These are phyloP conservation scores for Hemileia vastatrix DNA, from an alignment of 1,284 basidiomycete species.

Conservation along the genomic window DNA sequence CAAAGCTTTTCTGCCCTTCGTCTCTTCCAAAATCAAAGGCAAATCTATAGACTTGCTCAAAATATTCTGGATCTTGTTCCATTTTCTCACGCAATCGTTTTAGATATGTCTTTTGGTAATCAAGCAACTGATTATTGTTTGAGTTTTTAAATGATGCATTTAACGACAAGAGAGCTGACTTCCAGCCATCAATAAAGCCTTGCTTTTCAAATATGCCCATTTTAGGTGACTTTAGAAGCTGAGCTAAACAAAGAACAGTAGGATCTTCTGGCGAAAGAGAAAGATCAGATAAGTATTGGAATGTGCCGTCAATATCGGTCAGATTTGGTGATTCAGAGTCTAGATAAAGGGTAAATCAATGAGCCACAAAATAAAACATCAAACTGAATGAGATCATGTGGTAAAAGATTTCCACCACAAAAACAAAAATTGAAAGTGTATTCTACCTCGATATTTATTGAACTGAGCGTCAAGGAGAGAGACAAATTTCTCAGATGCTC, in stretches of 20 bases:
- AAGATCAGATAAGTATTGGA: slow-evolving; percentile 12
- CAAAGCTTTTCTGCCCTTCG: slow-evolving; percentile 24
- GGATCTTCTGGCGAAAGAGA: slow-evolving; percentile 17
- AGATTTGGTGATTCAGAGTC: slow-evolving; percentile 5
- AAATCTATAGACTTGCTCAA: slow-evolving; percentile 20
- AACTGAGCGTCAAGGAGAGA: slow-evolving; percentile 8
- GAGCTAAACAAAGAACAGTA: slow-evolving; percentile 17
- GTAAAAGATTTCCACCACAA: not conserved
- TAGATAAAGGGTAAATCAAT: not conserved
- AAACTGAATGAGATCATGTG: not conserved
- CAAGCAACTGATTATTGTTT: not conserved
- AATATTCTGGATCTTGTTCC: slow-evolving; percentile 10
- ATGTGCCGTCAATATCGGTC: slow-evolving; percentile 19
- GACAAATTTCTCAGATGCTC: slow-evolving; percentile 9
- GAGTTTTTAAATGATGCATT: not conserved
- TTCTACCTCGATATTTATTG: slow-evolving; percentile 18
- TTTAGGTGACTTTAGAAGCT: slow-evolving; percentile 9
- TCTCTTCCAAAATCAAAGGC: slow-evolving; percentile 22
- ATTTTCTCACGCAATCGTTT: slow-evolving; percentile 5
- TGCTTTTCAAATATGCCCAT: slow-evolving; percentile 10
- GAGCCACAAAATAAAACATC: not conserved
- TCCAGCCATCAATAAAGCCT: slow-evolving; percentile 7
- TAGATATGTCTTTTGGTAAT: slow-evolving; percentile 1
- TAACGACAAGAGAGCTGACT: not conserved
- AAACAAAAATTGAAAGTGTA: not conserved